Percentiles rank a stretch among this genome's conserved stretches.
Conservation (phyloP, 116 monocot genomes). For the Papilionanthe hybrid region DNA sequence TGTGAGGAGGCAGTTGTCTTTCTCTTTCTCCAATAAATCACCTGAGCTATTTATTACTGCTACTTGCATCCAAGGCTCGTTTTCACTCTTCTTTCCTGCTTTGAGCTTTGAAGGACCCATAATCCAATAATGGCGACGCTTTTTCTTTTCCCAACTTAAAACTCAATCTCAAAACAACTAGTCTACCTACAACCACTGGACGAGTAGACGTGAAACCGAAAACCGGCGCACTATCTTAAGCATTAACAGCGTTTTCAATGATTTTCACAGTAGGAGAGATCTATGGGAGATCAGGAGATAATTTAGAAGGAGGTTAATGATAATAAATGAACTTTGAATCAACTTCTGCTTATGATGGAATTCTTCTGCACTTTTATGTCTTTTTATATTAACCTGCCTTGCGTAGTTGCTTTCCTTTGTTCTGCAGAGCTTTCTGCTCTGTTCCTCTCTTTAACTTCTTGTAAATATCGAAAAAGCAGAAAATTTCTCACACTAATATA, state of each 20-base stretch:
- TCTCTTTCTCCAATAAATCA: conserved; percentile 3
- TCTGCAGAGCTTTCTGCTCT: not conserved
- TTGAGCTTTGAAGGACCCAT: not conserved
- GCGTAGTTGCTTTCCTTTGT: not conserved
- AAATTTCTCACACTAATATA: too few species aligned
- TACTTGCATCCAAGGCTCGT: not conserved
- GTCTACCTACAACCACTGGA: not conserved
- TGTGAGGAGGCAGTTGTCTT: not conserved
- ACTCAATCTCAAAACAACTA: too few species aligned
- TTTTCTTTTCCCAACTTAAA: too few species aligned
- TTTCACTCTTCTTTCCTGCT: not conserved
- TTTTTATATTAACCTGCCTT: not conserved
- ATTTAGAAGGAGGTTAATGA: not conserved
- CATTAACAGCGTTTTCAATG: not conserved
- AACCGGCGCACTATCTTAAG: not conserved
- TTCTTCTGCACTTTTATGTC: not conserved
- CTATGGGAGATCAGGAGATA: not conserved
- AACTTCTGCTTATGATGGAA: not conserved
- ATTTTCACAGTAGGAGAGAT: not conserved
- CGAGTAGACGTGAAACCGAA: not conserved
- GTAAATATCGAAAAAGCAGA: too few species aligned
- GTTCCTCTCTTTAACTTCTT: too few species aligned
- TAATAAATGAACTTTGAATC: not conserved
- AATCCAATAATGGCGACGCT: not conserved
- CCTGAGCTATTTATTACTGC: not conserved